Conservation (phyloP, 768 basidiomycete genomes). For the Termitomyces sp. region DNA sequence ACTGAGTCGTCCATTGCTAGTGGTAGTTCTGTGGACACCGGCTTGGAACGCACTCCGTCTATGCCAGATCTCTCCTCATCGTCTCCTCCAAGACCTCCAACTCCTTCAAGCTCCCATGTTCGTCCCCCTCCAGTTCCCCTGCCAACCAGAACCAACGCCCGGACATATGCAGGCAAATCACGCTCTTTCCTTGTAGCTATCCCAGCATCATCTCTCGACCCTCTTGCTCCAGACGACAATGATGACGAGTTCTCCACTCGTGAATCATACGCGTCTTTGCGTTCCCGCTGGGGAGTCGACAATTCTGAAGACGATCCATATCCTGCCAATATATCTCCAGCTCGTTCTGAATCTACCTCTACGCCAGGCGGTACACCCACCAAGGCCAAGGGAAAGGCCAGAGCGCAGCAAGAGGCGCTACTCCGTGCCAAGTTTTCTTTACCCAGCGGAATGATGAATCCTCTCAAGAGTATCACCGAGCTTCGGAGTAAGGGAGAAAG, state of each 20-base stretch:
- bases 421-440: slow-evolving; percentile 20
- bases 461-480: slow-evolving; percentile 76
- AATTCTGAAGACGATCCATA: slow-evolving; percentile 69
- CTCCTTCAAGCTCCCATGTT: slow-evolving; percentile 16
- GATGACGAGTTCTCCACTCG: slow-evolving; percentile 48
- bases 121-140: slow-evolving; percentile 22
- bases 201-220: slow-evolving; percentile 28
- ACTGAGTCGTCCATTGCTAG: slow-evolving; percentile 50
- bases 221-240: slow-evolving; percentile 23
- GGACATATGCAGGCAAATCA: slow-evolving; percentile 71
- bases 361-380: slow-evolving; percentile 32
- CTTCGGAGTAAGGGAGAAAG: slow-evolving; percentile 76
- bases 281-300: slow-evolving; percentile 79
- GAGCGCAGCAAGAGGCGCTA: slow-evolving; percentile 19
- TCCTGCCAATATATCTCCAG: slow-evolving; percentile 25
- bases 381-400: slow-evolving; percentile 33
- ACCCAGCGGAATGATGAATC: slow-evolving; percentile 62
- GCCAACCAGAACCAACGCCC: slow-evolving; percentile 28
- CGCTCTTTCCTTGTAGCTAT: slow-evolving; percentile 76
- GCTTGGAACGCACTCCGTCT: slow-evolving; percentile 29
- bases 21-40: slow-evolving; percentile 13
- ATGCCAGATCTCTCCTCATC: slow-evolving; percentile 27
- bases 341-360: slow-evolving; percentile 25
- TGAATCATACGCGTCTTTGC: slow-evolving; percentile 74
- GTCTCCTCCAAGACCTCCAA: slow-evolving; percentile 19